phyloP scores from a whole-genome alignment of 2,329 filamentous ascomycete genomes.

The Teratosphaeria zuluensis region DNA sequence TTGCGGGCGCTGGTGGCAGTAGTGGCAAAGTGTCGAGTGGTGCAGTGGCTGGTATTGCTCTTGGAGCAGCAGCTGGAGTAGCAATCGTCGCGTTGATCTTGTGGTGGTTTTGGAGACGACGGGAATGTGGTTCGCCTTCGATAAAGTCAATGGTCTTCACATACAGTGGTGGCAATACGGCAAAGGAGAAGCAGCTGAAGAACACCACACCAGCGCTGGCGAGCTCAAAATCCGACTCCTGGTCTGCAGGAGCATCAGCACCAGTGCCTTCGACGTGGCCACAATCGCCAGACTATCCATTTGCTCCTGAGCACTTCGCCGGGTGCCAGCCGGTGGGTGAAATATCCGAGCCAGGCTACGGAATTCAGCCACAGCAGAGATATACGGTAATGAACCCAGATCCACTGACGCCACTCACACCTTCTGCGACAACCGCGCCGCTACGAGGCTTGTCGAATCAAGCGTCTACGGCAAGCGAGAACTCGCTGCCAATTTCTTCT shows the following conservation, averaged over 20 bases:
- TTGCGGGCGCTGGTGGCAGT: background rate
- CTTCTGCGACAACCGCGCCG: background rate
- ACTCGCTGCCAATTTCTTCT: background rate
- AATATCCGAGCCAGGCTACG: background rate
- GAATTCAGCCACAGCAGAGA: background rate
- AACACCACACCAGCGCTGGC: background rate
- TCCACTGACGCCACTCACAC: background rate
- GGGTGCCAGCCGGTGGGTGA: background rate
- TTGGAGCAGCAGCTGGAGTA: background rate
- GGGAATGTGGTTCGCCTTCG: background rate
- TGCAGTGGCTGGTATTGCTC: conserved; percentile 1
- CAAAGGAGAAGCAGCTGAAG: background rate
- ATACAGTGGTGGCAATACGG: background rate
- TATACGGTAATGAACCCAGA: background rate
- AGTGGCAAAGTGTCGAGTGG: background rate
- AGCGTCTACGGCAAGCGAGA: background rate
- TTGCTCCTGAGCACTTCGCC: background rate
- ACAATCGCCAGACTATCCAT: background rate
- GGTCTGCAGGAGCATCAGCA: background rate
- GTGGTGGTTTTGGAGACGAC: background rate
- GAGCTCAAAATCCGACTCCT: background rate
- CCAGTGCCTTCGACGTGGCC: background rate
- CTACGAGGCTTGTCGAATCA: background rate
- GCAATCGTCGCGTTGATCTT: conserved; percentile 1
- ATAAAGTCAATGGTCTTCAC: background rate